Conservation (phyloP, 139 green algal genomes). For the Mesostigma viride region DNA sequence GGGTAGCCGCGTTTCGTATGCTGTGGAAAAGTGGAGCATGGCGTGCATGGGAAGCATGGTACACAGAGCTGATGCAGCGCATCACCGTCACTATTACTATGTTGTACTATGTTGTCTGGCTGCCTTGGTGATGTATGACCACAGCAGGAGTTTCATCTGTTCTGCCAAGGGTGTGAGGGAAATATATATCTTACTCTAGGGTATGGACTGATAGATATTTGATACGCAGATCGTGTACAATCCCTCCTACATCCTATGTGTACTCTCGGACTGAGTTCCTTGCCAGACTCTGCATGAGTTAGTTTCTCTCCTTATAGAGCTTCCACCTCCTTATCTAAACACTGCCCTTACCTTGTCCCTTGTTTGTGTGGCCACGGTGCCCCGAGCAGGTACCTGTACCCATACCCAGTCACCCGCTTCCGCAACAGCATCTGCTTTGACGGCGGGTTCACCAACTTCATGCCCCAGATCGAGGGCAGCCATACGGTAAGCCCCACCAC, state of each 20-base stretch:
- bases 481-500: slow-evolving; percentile 31
- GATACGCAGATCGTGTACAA: neutral
- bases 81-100: too few species aligned
- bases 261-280: neutral
- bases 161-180: too few species aligned
- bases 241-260: neutral
- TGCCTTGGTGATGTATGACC: too few species aligned
- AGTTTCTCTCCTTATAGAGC: neutral
- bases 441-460: slow-evolving; percentile 73
- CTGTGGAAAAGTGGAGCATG: too few species aligned
- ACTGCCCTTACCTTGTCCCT: neutral
- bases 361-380: too few species aligned
- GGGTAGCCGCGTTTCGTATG: too few species aligned
- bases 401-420: slow-evolving; percentile 42
- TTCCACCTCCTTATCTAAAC: neutral
- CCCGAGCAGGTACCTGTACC: slow-evolving; percentile 46
- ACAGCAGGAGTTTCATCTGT: too few species aligned
- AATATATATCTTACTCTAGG: too few species aligned
- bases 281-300: slow-evolving; percentile 2
- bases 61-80: too few species aligned
- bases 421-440: slow-evolving; percentile 45
- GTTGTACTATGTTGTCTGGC: too few species aligned
- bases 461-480: slow-evolving; percentile 40
- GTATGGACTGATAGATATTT: neutral
- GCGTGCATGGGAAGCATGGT: too few species aligned